Percentiles rank a stretch among this genome's conserved stretches.
These are phyloP conservation scores for Chaetomium olivaceum DNA, from an alignment of 2,329 filamentous ascomycete genomes.

Conservation along the genomic window DNA sequence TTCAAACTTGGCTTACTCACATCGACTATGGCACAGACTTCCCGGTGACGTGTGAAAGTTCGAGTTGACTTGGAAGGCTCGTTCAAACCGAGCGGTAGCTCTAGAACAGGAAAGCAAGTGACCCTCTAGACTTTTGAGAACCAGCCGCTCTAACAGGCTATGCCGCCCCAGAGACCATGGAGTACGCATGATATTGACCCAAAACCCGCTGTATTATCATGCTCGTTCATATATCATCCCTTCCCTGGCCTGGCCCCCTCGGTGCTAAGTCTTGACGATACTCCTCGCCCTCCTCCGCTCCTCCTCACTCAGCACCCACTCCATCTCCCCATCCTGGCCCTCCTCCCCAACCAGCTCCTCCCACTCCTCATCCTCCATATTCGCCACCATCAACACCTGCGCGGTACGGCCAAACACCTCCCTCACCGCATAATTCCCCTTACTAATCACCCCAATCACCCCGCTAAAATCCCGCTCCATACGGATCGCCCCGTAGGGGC, in stretches of 20 bases:
- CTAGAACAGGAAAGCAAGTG: not conserved
- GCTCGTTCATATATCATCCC: not conserved
- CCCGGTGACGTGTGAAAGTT: not conserved
- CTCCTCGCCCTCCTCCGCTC: slow-evolving; percentile 72
- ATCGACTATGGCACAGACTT: too few relatives aligned
- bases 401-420: slow-evolving; percentile 74
- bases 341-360: slow-evolving; percentile 64
- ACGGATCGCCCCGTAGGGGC: slow-evolving; percentile 76
- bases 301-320: slow-evolving; percentile 70
- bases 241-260: too few relatives aligned
- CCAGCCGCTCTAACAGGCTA: slow-evolving; percentile 3
- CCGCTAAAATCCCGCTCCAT: slow-evolving; percentile 82
- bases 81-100: not conserved
- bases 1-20: too few relatives aligned
- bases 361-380: slow-evolving; percentile 97
- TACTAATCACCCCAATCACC: slow-evolving; percentile 67
- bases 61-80: not conserved
- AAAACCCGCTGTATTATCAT: not conserved
- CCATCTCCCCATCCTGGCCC: slow-evolving; percentile 60
- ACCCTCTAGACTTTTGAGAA: not conserved
- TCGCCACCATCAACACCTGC: slow-evolving; percentile 83
- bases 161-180: not conserved
- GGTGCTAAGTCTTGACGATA: slow-evolving; percentile 52
- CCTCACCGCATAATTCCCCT: slow-evolving; percentile 73
- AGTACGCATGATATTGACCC: not conserved